Percentiles rank a stretch among this genome's conserved stretches.
phyloP scores from a whole-genome alignment of 441 rosid species.

The Biscutella laevigata region DNA sequence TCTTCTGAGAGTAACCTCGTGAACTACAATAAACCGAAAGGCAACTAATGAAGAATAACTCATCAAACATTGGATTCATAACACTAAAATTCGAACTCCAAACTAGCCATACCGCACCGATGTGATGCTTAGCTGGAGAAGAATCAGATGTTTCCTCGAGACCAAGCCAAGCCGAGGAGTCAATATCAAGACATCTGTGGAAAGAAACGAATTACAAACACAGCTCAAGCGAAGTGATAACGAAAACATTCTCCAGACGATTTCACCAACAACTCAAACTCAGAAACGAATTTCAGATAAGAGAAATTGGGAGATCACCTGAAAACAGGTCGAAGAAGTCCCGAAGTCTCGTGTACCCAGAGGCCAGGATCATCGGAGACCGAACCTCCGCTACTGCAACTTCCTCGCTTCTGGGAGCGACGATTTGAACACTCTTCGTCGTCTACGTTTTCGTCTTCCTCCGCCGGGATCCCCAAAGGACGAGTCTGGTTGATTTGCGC shows the following conservation, averaged over 20 bases:
- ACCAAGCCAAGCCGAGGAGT: conserved; percentile 61
- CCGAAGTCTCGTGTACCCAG: conserved; percentile 67
- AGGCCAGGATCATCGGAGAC: conserved; percentile 59
- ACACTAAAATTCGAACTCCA: neutral
- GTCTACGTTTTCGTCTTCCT: conserved; percentile 28
- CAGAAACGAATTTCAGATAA: neutral
- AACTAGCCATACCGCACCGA: conserved; percentile 58
- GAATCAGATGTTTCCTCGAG: conserved; percentile 78
- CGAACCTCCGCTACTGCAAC: conserved; percentile 41
- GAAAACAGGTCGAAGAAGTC: conserved; percentile 70
- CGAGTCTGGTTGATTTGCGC: conserved; percentile 29
- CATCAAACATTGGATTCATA: neutral
- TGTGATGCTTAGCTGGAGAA: conserved; percentile 64
- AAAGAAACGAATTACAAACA: neutral
- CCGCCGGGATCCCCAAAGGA: conserved; percentile 32
- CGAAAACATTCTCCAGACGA: no score
- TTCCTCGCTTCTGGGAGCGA: conserved; percentile 26
- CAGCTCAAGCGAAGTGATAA: neutral
- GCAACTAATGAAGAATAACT: neutral
- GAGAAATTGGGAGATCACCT: conserved; percentile 32
- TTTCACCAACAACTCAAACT: neutral
- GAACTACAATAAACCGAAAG: conserved; percentile 33
- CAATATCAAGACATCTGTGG: conserved; percentile 56
- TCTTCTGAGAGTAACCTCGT: conserved; percentile 72
- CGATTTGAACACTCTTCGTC: neutral